Conservation (phyloP, 257 asterid species). For the Fraxinus americana region DNA sequence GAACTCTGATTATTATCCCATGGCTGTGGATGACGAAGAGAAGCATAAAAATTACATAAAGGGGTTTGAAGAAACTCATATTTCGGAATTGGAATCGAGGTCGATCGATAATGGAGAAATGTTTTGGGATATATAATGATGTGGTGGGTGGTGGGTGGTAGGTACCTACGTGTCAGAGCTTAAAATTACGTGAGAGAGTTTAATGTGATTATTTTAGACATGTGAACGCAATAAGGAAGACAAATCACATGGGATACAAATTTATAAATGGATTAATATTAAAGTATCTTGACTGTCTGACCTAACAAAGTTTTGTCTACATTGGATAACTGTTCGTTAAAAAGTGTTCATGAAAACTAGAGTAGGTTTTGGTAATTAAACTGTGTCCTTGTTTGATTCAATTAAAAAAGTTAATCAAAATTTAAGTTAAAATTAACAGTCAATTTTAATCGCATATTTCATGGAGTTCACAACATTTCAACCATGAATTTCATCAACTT, state of each 20-base stretch:
- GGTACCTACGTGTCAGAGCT: neutral
- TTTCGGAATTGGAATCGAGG: neutral
- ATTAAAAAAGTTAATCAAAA: too few species aligned
- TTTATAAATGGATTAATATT: too few species aligned
- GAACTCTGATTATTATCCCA: constrained; percentile 42
- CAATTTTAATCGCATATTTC: too few species aligned
- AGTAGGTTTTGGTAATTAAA: too few species aligned
- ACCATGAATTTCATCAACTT: too few species aligned
- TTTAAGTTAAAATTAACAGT: too few species aligned
- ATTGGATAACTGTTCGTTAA: neutral
- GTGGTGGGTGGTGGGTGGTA: too few species aligned
- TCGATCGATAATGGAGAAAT: neutral
- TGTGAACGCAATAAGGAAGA: neutral
- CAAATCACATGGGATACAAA: neutral
- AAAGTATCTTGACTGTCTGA: neutral
- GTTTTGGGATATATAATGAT: neutral
- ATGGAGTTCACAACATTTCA: too few species aligned
- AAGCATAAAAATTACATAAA: constrained; percentile 18
- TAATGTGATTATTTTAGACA: neutral
- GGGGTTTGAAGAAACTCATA: constrained; percentile 30
- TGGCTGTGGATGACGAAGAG: constrained; percentile 37
- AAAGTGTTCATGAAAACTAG: too few species aligned
- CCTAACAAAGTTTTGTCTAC: neutral
- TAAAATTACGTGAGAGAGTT: neutral
- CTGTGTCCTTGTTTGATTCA: too few species aligned